Percentiles rank a stretch among this genome's conserved stretches.
Conservation (phyloP, 2,329 filamentous ascomycete species). For the Juglanconis oblonga region DNA sequence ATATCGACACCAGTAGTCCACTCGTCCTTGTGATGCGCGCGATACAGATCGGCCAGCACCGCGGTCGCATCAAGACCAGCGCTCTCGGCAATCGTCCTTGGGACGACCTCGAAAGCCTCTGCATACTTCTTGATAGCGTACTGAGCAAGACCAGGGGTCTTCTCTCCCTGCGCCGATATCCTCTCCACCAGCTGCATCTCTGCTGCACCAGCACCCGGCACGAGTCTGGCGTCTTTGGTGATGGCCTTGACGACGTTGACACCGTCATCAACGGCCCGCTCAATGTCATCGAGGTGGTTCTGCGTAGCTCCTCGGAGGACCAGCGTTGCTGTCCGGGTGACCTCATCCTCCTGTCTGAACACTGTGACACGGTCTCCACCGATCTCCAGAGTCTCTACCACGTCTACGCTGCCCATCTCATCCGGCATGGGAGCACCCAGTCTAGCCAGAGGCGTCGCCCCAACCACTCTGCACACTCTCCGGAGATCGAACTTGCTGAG, state of each 20-base stretch:
- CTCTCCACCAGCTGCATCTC: slow-evolving; percentile 93
- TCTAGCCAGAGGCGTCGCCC: slow-evolving; percentile 91
- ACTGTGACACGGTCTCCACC: slow-evolving; percentile 97
- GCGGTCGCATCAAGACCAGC: slow-evolving; percentile 97
- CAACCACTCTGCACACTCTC: slow-evolving; percentile 90
- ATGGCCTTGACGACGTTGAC: slow-evolving; percentile 99
- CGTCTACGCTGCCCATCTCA: slow-evolving; percentile 92
- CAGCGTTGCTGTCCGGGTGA: slow-evolving; percentile 88
- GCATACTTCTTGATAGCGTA: slow-evolving; percentile 97
- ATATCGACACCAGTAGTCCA: slow-evolving; percentile 95
- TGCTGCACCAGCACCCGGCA: slow-evolving; percentile 90
- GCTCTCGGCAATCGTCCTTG: slow-evolving; percentile 89
- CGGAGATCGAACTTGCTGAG: slow-evolving; percentile 98
- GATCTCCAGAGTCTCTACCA: slow-evolving; percentile 97
- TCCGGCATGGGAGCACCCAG: slow-evolving; percentile 99
- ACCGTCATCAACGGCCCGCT: slow-evolving; percentile 94
- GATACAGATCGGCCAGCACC: slow-evolving; percentile 86
- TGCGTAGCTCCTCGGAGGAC: slow-evolving; percentile 94
- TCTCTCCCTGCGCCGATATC: slow-evolving; percentile 86
- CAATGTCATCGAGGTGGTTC: slow-evolving; percentile 95
- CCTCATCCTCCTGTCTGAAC: slow-evolving; percentile 92
- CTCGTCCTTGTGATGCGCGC: slow-evolving; percentile 82
- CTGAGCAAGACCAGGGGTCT: slow-evolving; percentile 87
- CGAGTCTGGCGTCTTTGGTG: slow-evolving; percentile 85
- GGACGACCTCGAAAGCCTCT: slow-evolving; percentile 96